phyloP scores from a whole-genome alignment of 73 alveolate genomes.

The Breviolum minutum region DNA sequence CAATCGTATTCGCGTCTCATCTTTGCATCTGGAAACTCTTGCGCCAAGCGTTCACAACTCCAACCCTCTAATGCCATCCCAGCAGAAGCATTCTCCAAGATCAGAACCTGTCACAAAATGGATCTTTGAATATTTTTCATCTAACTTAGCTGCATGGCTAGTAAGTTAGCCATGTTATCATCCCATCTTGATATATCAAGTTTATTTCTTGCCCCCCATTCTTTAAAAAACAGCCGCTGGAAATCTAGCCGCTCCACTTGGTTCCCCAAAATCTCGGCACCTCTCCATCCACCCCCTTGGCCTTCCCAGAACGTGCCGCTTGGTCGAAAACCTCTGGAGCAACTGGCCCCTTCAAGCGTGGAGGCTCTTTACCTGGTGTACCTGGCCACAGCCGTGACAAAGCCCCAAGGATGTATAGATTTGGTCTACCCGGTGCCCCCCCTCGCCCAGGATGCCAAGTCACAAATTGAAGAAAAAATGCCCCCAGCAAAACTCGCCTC shows the following conservation, averaged over 20 bases:
- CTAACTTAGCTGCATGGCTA: neutral
- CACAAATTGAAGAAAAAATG: too few species aligned
- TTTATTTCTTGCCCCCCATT: too few species aligned
- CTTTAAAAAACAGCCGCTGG: neutral
- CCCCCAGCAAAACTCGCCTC: too few species aligned
- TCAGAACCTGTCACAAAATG: neutral
- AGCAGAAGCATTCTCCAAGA: constrained; percentile 69
- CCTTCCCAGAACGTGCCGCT: constrained; percentile 89
- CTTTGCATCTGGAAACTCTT: constrained; percentile 81
- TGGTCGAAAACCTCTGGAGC: constrained; percentile 6
- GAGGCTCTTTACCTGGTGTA: constrained; percentile 60
- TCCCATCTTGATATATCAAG: neutral
- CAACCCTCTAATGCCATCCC: constrained; percentile 71
- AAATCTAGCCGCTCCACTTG: neutral
- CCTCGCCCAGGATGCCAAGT: too few species aligned
- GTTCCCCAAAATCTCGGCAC: too few species aligned
- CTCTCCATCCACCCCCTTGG: neutral
- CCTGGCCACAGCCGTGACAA: too few species aligned
- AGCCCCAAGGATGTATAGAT: too few species aligned
- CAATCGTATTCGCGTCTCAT: constrained; percentile 88
- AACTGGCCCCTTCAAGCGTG: constrained; percentile 41
- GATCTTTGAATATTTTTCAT: too few species aligned
- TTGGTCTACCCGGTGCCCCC: too few species aligned
- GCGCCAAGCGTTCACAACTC: constrained; percentile 47
- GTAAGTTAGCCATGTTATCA: neutral